These are phyloP conservation scores for Magnolia kwangsiensis DNA, from an alignment of 164 flowering plant genomes.

Conservation along the genomic window DNA sequence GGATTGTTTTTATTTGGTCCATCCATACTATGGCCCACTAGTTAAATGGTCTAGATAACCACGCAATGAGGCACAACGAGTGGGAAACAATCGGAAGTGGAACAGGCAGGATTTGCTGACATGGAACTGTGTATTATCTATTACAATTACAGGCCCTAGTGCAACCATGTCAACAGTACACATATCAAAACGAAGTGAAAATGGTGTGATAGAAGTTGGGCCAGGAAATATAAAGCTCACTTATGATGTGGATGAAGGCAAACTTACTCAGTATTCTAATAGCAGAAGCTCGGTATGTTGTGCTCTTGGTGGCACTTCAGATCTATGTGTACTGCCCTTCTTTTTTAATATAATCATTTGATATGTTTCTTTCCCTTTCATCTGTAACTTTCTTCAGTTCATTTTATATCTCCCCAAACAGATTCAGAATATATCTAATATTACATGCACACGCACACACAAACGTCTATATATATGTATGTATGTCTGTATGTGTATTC, in stretches of 20 bases:
- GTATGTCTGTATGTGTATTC: not conserved
- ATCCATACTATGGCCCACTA: too few relatives aligned
- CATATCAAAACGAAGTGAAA: conserved; percentile 30
- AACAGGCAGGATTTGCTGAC: not conserved
- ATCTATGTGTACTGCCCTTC: not conserved
- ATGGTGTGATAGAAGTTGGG: conserved; percentile 57
- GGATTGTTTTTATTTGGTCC: too few relatives aligned
- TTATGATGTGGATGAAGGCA: conserved; percentile 52
- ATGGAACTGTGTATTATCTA: not conserved
- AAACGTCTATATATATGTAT: too few relatives aligned
- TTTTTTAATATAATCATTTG: not conserved
- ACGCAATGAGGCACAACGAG: too few relatives aligned
- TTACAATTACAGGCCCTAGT: conserved; percentile 38
- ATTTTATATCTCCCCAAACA: not conserved
- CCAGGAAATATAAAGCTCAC: conserved; percentile 70
- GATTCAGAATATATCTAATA: not conserved
- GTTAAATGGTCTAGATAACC: too few relatives aligned
- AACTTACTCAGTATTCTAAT: conserved; percentile 57
- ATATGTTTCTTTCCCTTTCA: not conserved
- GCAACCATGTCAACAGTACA: conserved; percentile 35
- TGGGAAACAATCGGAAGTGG: too few relatives aligned
- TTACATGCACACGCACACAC: not conserved
- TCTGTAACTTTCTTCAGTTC: not conserved
- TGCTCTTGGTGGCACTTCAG: not conserved
- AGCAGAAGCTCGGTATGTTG: conserved; percentile 49